A percentile compares a stretch with the other conserved stretches of the same genome.
Conservation (phyloP, 1,284 basidiomycete genomes). For the Schizophyllum commune region DNA sequence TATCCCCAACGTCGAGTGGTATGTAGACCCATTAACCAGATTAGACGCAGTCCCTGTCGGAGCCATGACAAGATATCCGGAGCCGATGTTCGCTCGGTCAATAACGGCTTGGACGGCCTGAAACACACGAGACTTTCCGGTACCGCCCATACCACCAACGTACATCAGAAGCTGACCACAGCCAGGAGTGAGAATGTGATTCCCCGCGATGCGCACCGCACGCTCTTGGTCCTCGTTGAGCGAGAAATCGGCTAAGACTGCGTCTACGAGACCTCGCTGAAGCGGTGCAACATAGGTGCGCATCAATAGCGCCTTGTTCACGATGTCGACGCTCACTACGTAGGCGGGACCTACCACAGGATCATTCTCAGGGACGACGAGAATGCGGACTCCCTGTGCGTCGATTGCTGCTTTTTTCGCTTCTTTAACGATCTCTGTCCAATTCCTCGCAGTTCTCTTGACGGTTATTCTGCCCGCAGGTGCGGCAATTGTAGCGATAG, state of each 20-base stretch:
- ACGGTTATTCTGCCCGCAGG: no score
- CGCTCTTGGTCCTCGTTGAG: constrained; percentile 25
- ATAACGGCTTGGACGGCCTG: constrained; percentile 20
- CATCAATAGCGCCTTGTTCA: not conserved
- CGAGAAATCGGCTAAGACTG: not conserved
- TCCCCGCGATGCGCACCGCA: constrained; percentile 25
- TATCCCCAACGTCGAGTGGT: constrained; percentile 26
- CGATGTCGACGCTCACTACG: no score
- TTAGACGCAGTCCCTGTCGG: constrained; percentile 31
- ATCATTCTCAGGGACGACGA: not conserved
- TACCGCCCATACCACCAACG: constrained; percentile 28
- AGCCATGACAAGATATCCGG: constrained; percentile 23
- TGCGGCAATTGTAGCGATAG: no score
- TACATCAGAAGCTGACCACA: constrained; percentile 25
- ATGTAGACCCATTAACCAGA: constrained; percentile 28
- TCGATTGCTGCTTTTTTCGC: no score
- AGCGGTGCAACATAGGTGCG: not conserved
- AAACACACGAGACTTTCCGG: constrained; percentile 30
- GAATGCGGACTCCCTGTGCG: no score
- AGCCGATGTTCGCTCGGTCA: constrained; percentile 13
- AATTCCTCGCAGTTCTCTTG: no score
- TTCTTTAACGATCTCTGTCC: no score
- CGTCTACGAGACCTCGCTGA: not conserved
- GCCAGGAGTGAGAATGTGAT: constrained; percentile 15
- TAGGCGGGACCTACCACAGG: not conserved